These are phyloP conservation scores for Backusella mclennaniae DNA, from an alignment of 192 early-diverging fungal species.

Conservation along the genomic window DNA sequence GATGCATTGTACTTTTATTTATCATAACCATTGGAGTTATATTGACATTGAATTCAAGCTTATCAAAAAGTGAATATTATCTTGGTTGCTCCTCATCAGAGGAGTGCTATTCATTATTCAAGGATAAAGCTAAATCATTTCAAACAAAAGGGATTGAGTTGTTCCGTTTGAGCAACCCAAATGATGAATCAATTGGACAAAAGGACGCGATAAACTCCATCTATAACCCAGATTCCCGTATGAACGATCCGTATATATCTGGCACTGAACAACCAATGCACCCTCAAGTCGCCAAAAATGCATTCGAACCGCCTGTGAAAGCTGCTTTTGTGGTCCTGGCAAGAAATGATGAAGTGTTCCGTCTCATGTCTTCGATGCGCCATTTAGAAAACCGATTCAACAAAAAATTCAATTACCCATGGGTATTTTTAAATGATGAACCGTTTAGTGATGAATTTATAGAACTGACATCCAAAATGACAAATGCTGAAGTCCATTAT, in stretches of 20 bases:
- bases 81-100: not conserved
- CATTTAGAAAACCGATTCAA: conserved; percentile 68
- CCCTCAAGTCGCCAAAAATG: no score
- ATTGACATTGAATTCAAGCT: not conserved
- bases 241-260: not conserved
- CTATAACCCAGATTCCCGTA: not conserved
- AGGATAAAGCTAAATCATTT: not conserved
- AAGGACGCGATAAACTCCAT: not conserved
- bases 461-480: conserved; percentile 43
- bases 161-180: not conserved
- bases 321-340: conserved; percentile 73
- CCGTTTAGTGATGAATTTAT: conserved; percentile 65
- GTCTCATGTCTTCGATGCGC: conserved; percentile 58
- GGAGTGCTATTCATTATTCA: not conserved
- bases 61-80: not conserved
- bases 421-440: conserved; percentile 75
- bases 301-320: conserved; percentile 40
- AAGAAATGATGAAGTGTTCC: conserved; percentile 67
- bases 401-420: conserved; percentile 67
- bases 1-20: not conserved
- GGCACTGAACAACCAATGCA: not conserved
- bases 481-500: conserved; percentile 52
- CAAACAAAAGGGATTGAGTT: not conserved
- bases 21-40: not conserved
- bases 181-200: not conserved